Base-by-base conservation (phyloP, 2,329 filamentous ascomycete species). In the Alternaria sp. region DNA sequence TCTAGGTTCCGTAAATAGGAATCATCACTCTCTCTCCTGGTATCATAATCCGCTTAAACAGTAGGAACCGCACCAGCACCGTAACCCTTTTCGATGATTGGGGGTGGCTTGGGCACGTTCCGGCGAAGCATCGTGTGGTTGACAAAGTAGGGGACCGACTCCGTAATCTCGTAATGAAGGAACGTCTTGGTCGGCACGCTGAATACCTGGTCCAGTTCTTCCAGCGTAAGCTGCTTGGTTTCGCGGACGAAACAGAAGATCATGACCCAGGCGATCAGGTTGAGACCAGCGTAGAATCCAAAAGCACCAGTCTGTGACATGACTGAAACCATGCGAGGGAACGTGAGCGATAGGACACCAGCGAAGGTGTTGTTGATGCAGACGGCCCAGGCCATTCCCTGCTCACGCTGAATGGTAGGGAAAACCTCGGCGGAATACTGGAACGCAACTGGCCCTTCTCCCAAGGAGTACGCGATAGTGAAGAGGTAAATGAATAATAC, bases 361-460 rank as follows among this genome's bases (percentile, higher is more conserved):
- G 74, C 72, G 39, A 81, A 82, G 22, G 80, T 81, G 73, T 82
- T 82, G 71, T 79, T 78, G 67, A 78, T 77, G 71, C 73, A 78
- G 12, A 79, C 77, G 24, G 73, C 77, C 77, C 75, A 78, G 16
- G 75, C 76, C 76, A 79, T 79, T n/a, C 77, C 76, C 57, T 78
- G 75, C 71, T 79, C 77, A 54, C 75, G 75, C 63, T 77, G 74
- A 30, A 78, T 78, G 18, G 75, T 77, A n/a, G 74, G 75, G 64
- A 77, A 77, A 2, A 77, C 73, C 43, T 77, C 72, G 67, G 75
- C 81, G 67, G 64, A 75, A 62, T 79, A 79, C 63, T 77, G 74
- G 72, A 80, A 80, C 3, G 78, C 89, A 28, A 88, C 83, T 0
- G 91, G 77, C 1, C 77, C 77, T 68, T 79, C 77, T 9, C 77